Evolutionary conservation across 2,329 filamentous ascomycete genomes (phyloP).

Genomic region (Anisogramma anomala): DNA sequence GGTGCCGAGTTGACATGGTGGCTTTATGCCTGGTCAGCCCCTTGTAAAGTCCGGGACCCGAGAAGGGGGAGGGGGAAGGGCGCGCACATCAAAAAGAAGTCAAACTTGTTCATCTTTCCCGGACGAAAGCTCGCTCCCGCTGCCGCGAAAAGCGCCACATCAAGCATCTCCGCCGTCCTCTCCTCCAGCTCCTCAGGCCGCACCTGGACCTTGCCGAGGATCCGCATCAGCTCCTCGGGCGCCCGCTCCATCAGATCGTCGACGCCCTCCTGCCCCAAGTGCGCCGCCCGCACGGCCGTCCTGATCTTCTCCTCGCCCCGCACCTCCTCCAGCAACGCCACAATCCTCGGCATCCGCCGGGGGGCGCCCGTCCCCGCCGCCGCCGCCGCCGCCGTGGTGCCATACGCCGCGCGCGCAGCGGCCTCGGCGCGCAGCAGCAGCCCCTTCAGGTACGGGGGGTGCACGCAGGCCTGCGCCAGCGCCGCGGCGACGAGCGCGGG

Average conservation of each 20-base stretch:
- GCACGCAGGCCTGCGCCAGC: constrained; percentile 65
- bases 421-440: constrained; percentile 46
- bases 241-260: constrained; percentile 58
- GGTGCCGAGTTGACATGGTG: constrained; percentile 62
- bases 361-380: constrained; percentile 17
- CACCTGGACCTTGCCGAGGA: constrained; percentile 49
- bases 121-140: constrained; percentile 49
- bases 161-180: constrained; percentile 53
- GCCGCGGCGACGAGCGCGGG: constrained; percentile 71
- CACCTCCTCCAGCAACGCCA: constrained; percentile 51
- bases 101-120: constrained; percentile 57
- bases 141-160: constrained; percentile 42
- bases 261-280: constrained; percentile 51
- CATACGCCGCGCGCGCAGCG: constrained; percentile 24
- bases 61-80: not conserved
- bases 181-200: constrained; percentile 44
- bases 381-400: constrained; percentile 19
- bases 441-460: constrained; percentile 42
- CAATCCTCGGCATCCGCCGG: constrained; percentile 37
- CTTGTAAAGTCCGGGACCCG: not conserved
- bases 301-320: constrained; percentile 44
- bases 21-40: constrained; percentile 31
- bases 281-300: constrained; percentile 34
- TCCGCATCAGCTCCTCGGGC: constrained; percentile 47
- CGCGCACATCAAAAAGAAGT: constrained; percentile 60